These are phyloP conservation scores for Lactifluus subvellereus DNA, from an alignment of 768 basidiomycete genomes.

Conservation along the genomic window DNA sequence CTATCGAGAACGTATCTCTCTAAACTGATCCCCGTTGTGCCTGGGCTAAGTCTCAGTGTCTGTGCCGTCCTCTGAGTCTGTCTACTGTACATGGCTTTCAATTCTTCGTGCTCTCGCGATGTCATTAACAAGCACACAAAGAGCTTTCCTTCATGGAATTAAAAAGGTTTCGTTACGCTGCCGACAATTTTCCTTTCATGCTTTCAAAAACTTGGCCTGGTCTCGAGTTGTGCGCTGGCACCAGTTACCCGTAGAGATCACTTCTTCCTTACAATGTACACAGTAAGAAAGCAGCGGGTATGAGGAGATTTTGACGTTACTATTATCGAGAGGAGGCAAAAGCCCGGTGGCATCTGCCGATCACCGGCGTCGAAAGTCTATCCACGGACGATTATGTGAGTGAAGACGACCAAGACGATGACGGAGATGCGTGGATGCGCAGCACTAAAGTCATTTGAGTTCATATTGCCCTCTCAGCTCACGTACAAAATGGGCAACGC, in stretches of 20 bases:
- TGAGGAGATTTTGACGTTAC: no score
- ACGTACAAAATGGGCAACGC: no score
- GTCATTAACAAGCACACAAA: slow-evolving; percentile 11
- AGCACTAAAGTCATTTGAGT: no score
- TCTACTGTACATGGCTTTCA: slow-evolving; percentile 4
- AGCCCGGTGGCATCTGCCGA: no score
- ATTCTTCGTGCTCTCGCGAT: slow-evolving; percentile 16
- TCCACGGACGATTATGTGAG: no score
- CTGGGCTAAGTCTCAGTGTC: neutral
- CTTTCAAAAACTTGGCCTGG: slow-evolving; percentile 85
- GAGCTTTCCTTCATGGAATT: neutral
- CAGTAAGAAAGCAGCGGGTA: no score
- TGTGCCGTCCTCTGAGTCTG: neutral
- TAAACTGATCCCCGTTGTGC: slow-evolving; percentile 5
- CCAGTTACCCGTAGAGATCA: slow-evolving; percentile 23
- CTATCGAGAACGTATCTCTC: slow-evolving; percentile 50
- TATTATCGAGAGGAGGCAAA: no score
- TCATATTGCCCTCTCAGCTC: no score
- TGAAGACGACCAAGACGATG: no score
- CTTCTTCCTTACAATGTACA: slow-evolving; percentile 56
- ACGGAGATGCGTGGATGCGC: no score
- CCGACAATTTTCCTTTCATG: slow-evolving; percentile 32
- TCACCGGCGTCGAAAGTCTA: no score
- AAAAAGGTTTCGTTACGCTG: neutral
- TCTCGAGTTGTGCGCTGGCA: slow-evolving; percentile 40